Conservation (phyloP, 2,329 filamentous ascomycete genomes). For the Alternaria sp. region DNA sequence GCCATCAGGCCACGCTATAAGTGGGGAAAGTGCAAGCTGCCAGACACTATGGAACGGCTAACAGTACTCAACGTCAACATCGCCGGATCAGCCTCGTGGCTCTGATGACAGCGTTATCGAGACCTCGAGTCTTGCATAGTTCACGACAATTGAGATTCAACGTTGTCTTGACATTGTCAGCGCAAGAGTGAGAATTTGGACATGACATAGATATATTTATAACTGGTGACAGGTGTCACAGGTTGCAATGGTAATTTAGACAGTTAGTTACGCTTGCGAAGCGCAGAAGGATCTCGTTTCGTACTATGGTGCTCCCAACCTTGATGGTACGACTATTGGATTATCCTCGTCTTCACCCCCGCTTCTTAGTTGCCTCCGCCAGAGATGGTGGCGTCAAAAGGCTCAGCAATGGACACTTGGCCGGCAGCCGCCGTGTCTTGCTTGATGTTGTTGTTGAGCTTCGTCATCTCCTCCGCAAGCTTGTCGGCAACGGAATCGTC, state of each 20-base stretch:
- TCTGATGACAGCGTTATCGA: neutral
- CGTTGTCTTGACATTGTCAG: neutral
- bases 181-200: neutral
- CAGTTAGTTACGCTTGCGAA: neutral
- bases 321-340: neutral
- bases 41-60: no score
- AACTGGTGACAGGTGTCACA: neutral
- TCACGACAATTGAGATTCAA: neutral
- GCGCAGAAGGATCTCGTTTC: neutral
- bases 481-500: slow-evolving; percentile 54
- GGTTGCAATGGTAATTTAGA: neutral
- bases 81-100: no score
- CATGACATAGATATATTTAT: neutral
- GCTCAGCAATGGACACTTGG: slow-evolving; percentile 49
- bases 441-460: slow-evolving; percentile 64
- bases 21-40: neutral
- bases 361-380: slow-evolving; percentile 22
- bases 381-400: slow-evolving; percentile 41
- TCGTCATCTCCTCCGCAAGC: slow-evolving; percentile 59
- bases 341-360: neutral
- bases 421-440: slow-evolving; percentile 60
- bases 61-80: no score
- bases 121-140: neutral
- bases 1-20: neutral
- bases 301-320: no score